Evolutionary conservation across 2,329 filamentous ascomycete species (phyloP).

Genomic region (Claviceps sp.): DNA sequence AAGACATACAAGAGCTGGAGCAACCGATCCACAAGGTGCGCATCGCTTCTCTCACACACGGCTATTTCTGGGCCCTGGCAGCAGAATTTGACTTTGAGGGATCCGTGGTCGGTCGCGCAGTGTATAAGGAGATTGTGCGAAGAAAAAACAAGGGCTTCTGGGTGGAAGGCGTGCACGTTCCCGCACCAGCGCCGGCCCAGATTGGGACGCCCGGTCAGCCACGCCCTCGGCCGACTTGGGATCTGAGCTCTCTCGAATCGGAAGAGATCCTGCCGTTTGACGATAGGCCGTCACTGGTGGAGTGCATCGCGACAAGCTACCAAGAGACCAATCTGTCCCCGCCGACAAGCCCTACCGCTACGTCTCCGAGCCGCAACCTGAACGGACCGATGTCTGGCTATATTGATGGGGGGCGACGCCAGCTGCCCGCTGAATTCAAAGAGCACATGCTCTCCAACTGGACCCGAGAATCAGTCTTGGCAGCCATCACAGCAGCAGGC

Average conservation of each 20-base stretch:
- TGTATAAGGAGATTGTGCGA: constrained; percentile 63
- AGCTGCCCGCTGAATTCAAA: constrained; percentile 52
- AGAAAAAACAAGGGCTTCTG: constrained; percentile 65
- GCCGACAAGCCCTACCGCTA: constrained; percentile 51
- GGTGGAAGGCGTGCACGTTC: constrained; percentile 61
- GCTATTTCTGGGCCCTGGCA: constrained; percentile 71
- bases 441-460: constrained; percentile 70
- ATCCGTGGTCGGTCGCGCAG: constrained; percentile 52
- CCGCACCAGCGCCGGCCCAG: constrained; percentile 48
- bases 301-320: constrained; percentile 62
- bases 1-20: constrained; percentile 59
- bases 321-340: constrained; percentile 47
- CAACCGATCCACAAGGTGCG: constrained; percentile 60
- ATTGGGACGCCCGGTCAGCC: constrained; percentile 41
- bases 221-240: constrained; percentile 30
- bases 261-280: constrained; percentile 64
- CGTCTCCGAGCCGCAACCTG: constrained; percentile 53
- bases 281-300: constrained; percentile 56
- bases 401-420: constrained; percentile 28
- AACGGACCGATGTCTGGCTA: constrained; percentile 47
- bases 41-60: constrained; percentile 72
- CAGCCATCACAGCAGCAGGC: constrained; percentile 52
- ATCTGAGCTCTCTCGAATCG: constrained; percentile 41
- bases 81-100: constrained; percentile 67
- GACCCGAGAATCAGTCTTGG: constrained; percentile 62